Conservation (phyloP, 2,329 filamentous ascomycete genomes). For the Penicillium sp. region DNA sequence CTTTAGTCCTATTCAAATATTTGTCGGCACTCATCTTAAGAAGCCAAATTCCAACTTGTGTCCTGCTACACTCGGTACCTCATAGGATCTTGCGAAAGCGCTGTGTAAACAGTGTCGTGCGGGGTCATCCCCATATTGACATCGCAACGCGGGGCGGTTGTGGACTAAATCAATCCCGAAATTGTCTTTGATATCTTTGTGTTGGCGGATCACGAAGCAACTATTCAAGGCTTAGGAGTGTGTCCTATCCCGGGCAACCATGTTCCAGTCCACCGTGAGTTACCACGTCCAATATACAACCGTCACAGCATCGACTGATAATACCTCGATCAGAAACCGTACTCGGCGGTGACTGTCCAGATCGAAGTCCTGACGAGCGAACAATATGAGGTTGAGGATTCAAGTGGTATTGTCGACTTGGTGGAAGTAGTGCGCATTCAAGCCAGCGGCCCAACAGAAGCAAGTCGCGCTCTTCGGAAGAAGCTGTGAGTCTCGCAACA, state of each 20-base stretch:
- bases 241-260: constrained; percentile 14
- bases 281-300: background rate
- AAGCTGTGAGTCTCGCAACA: constrained; percentile 62
- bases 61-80: background rate
- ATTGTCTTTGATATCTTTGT: background rate
- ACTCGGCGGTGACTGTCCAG: constrained; percentile 87
- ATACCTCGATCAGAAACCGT: constrained; percentile 63
- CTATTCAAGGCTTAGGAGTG: background rate
- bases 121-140: constrained; percentile 15
- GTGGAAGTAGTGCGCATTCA: constrained; percentile 93
- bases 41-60: background rate
- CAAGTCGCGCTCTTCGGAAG: constrained; percentile 87
- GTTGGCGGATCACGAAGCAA: no score
- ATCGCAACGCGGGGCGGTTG: constrained; percentile 12
- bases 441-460: constrained; percentile 78
- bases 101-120: constrained; percentile 12
- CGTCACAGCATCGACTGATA: constrained; percentile 4
- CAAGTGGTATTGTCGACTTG: constrained; percentile 86
- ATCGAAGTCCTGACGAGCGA: constrained; percentile 89
- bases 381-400: constrained; percentile 82
- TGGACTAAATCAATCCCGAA: background rate
- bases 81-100: background rate
- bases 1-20: background rate
- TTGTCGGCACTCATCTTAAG: background rate
- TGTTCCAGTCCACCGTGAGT: constrained; percentile 39